Base-by-base conservation (phyloP, 2,329 filamentous ascomycete genomes). In the Talaromyces islandicus region DNA sequence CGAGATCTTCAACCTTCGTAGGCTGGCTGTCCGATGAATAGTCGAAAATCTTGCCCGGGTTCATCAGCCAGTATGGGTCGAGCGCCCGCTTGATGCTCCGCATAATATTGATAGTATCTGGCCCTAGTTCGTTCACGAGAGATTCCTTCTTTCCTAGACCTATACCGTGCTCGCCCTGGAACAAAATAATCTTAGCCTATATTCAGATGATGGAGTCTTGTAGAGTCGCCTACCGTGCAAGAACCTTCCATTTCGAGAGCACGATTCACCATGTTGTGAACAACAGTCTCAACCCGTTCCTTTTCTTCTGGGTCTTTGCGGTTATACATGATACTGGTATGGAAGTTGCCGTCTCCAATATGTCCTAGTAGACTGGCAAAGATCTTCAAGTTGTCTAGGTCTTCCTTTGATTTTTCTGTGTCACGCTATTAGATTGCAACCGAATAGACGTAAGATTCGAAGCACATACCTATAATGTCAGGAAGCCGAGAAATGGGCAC, bases 211-310 rank as follows among this genome's bases (percentile, higher is more conserved):
- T 32, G 14, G 12, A 11, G 24, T 7, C 11, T 12, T 30, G 19
- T 54, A 50, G 58, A n/a, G 62, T 58, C 54, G 67, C 69, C 70
- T 74, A 80, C 78, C 0, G 92, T 95, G 72, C 90, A 94, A 6
- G 92, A 96, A 1, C 92, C 91, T 62, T 96, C 92, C 92, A 97
- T 96, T 65, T 93, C 90, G 25, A 97, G 75, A 2, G 92, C 92
- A n/a, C 91, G 85, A 66, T 89, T 84, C 21, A 96, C 91, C 92
- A 97, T 96, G 67, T 91, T 88, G 70, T 92, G 87, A 53, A 97
- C 91, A 64, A 90, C 91, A 58, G 81, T 83, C 71, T 94, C 90
- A 1, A 94, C 91, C 65, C 88, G 89, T 48, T 83, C 87, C 59
- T 83, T 83, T 75, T 96, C 89, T 27, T 81, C 85, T 3, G 84